Base-by-base conservation (phyloP, 441 rosid species). In the Metrosideros polymorpha region DNA sequence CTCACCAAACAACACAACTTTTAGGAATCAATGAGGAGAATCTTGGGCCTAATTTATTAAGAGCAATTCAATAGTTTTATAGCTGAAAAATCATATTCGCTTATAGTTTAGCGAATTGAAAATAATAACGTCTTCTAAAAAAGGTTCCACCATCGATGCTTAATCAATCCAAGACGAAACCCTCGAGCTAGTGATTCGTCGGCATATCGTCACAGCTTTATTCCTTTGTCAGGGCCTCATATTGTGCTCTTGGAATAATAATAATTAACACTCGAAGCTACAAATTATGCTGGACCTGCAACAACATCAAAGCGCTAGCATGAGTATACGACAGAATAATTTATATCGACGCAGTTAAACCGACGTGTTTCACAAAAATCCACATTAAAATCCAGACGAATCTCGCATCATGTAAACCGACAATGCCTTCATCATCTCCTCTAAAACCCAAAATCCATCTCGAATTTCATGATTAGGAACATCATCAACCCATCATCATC, bases 371-470 rank as follows among this genome's bases (percentile, higher is more conserved):
- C 4, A 1, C 0, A 5, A 0, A 0, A 35, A 35, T 4, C 25
- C 27, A 9, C 7, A 5, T 19, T 0, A 66, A 24, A 35, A 22
- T 0, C 0, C 1, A 7, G 7, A 9, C 0, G 76, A 5, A 63
- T 63, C 1, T 9, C 14, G 13, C 47, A 24, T 5, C 47, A 4
- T 0, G 1, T 4, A 1, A 5, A 12, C 47, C 79, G 79, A 66
- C 1, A 4, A 63, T 32, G 25, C 76, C 25, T 39, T 32, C 43
- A 9, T 17, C 76, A 32, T 10, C 61, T 56, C 63, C 63, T 12
- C 30, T 12, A 12, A 12, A 27, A 56, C 47, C 14, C 5, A 12
- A 71, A 35, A 39, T 15, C 47, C 79, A 39, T 39, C n/a, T 71
- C 9, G 47, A 71, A 5, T 22, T 39, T 39, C 79, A 1, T 1